These are phyloP conservation scores for Solanum raphanifolium DNA, from an alignment of 257 asterid genomes.

Conservation along the genomic window DNA sequence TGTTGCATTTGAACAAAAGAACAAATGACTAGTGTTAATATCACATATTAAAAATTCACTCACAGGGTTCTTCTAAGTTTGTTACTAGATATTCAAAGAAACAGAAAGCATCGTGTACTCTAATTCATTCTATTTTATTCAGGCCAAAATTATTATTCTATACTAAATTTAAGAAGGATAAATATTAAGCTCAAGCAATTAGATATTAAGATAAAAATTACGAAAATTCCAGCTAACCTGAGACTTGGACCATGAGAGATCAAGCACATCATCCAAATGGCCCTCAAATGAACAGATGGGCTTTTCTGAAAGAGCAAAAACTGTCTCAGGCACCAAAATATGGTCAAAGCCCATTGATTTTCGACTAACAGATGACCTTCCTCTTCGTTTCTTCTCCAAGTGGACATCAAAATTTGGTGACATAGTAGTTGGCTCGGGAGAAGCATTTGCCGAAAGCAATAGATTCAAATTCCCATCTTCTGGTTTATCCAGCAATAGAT, in stretches of 20 bases:
- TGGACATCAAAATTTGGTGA: conserved; percentile 70
- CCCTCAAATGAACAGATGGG: conserved; percentile 83
- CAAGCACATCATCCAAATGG: conserved; percentile 77
- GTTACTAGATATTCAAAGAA: background rate
- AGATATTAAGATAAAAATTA: background rate
- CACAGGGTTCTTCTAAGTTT: background rate
- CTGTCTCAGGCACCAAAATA: conserved; percentile 74
- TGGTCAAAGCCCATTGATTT: conserved; percentile 77
- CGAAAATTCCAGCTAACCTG: conserved; percentile 46
- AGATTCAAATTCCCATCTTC: conserved; percentile 82
- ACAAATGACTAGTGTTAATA: background rate
- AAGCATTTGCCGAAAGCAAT: conserved; percentile 55
- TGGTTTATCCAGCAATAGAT: conserved; percentile 51
- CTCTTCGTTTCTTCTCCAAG: conserved; percentile 69
- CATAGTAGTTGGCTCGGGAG: conserved; percentile 68
- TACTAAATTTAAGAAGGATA: background rate
- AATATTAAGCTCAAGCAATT: background rate
- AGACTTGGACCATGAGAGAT: conserved; percentile 98
- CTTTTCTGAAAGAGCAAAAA: conserved; percentile 73
- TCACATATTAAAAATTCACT: background rate
- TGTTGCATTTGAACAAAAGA: background rate
- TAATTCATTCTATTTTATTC: background rate
- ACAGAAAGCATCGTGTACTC: background rate
- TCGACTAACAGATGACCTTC: conserved; percentile 69
- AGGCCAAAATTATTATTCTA: background rate